Evolutionary conservation across 2,329 filamentous ascomycete genomes (phyloP).

Genomic region (Rhynchosporium graminicola): DNA sequence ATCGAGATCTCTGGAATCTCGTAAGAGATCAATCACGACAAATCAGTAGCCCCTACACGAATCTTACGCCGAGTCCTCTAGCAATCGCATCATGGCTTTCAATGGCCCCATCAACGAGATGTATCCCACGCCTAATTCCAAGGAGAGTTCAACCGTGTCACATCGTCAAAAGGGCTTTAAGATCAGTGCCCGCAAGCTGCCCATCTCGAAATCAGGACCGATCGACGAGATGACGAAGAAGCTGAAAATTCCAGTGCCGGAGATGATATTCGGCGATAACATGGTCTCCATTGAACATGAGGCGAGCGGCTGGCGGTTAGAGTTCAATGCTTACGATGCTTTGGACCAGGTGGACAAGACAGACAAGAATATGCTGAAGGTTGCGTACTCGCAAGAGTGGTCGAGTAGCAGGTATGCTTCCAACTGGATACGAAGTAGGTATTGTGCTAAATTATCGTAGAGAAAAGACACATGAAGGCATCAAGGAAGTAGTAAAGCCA

Average conservation of each 20-base stretch:
- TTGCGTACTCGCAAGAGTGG: slow-evolving; percentile 92
- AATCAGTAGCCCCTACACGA: too few relatives aligned
- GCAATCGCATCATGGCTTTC: slow-evolving; percentile 33
- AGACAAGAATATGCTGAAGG: slow-evolving; percentile 84
- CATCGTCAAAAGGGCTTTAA: slow-evolving; percentile 67
- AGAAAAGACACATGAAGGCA: slow-evolving; percentile 77
- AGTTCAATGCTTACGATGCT: slow-evolving; percentile 84
- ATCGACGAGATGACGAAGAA: slow-evolving; percentile 82
- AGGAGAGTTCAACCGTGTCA: slow-evolving; percentile 55
- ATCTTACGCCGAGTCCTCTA: too few relatives aligned
- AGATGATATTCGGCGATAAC: slow-evolving; percentile 99
- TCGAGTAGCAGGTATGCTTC: slow-evolving; percentile 46
- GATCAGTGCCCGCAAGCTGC: slow-evolving; percentile 83
- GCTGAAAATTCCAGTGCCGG: slow-evolving; percentile 84
- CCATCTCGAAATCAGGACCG: slow-evolving; percentile 87
- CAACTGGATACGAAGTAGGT: background rate
- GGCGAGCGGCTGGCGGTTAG: slow-evolving; percentile 74
- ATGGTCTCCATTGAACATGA: slow-evolving; percentile 72
- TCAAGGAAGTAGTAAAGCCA: slow-evolving; percentile 91
- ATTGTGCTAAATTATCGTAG: slow-evolving; percentile 45
- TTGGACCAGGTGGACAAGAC: slow-evolving; percentile 94
- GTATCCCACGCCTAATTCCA: slow-evolving; percentile 54
- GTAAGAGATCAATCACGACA: slow-evolving; percentile 2
- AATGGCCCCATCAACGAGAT: slow-evolving; percentile 48
- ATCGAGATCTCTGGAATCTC: too few relatives aligned